A percentile compares a stretch with the other conserved stretches of the same genome.
phyloP scores from a whole-genome alignment of 169 alveolate genomes.

The Theileria parva region DNA sequence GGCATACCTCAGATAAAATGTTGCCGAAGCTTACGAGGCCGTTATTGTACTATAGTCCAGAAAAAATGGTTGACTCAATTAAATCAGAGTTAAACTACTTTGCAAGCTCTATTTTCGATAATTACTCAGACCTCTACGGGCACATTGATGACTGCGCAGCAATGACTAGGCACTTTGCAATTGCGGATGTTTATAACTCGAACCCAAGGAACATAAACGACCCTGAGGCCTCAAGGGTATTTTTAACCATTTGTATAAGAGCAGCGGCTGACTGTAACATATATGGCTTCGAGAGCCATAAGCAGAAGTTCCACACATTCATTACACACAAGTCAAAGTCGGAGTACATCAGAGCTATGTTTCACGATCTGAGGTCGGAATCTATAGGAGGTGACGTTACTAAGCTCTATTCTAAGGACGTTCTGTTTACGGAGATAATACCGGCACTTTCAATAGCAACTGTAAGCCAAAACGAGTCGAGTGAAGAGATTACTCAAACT shows the following conservation, averaged over 20 bases:
- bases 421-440: conserved; percentile 19
- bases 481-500: not conserved
- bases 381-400: not conserved
- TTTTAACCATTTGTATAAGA: conserved; percentile 27
- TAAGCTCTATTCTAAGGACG: conserved; percentile 8
- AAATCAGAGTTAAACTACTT: conserved; percentile 28
- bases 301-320: conserved; percentile 29
- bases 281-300: conserved; percentile 11
- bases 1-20: conserved; percentile 32
- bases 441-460: conserved; percentile 28
- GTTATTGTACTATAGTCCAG: conserved; percentile 35
- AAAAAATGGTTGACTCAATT: conserved; percentile 28
- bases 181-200: conserved; percentile 30
- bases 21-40: conserved; percentile 60
- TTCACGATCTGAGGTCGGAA: conserved; percentile 34
- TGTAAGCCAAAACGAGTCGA: not conserved
- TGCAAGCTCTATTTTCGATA: conserved; percentile 37
- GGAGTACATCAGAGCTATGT: conserved; percentile 40
- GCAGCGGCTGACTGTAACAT: conserved; percentile 43
- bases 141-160: conserved; percentile 53
- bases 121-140: conserved; percentile 41
- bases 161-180: conserved; percentile 27
- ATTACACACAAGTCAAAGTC: conserved; percentile 26
- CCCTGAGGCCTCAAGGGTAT: not conserved
- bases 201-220: not conserved